Evolutionary conservation across 73 alveolate genomes (phyloP), one percentile per base, ranked within the genome.

Genomic region (Paramecium tetraurelia): DNA sequence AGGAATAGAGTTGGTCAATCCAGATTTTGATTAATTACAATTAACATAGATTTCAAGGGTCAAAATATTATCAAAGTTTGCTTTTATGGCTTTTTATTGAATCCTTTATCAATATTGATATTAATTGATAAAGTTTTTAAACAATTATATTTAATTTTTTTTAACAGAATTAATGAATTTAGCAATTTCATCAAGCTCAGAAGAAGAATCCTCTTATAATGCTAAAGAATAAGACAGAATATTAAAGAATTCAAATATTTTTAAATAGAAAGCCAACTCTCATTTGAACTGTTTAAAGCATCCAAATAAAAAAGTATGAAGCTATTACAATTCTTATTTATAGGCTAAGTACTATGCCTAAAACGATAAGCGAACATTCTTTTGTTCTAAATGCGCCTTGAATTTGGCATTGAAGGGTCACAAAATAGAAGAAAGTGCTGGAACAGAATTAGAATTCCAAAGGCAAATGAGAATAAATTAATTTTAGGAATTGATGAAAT

Each of bases 311-410:
- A 41, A 48, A 22, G 90, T 80, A 43, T 48, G 59, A 48, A 24
- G 5, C 29, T 10, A 4, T 80, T 27, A 27, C 31, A 27, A 27
- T 27, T 27, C 2, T 31, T 41, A 75, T 75, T 2, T 80, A 80
- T 44, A 80, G 90, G 90, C 90, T 3, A 80, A 80, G 24, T 80
- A 80, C 20, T 80, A 80, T 80, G 48, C 57, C 9, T 29, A 33
- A 20, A 4, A 27, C 22, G 90, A 80, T 80, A 80, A 80, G 44
- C 7, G 90, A 18, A 24, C 70, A 31, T 46, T 80, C 2, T 80
- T 80, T 43, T 80, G 90, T 46, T 80, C 90, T 8, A 80, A 80
- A 20, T 80, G 90, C 43, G 90, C 90, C 5, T 46, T 80, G 18
- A 80, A 80, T 46, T 80, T 80, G 27, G 90, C 90, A 24, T 24